Percentiles rank a stretch among this genome's conserved stretches.
Conservation (phyloP, 1,284 basidiomycete species). For the Fomes fomentarius region DNA sequence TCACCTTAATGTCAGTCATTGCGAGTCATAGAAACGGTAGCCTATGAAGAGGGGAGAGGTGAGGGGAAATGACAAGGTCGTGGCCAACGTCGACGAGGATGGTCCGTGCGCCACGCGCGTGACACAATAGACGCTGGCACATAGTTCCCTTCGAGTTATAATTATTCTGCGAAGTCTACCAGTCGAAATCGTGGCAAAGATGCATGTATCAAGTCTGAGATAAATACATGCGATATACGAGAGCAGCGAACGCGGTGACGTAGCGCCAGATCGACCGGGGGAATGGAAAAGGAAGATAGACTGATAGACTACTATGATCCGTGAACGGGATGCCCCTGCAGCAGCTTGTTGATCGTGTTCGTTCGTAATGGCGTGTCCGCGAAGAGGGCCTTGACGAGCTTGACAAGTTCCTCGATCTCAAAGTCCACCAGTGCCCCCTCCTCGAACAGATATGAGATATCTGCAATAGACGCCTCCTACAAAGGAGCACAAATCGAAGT, state of each 20-base stretch:
- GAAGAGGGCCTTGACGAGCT: conserved; percentile 87
- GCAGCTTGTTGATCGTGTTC: conserved; percentile 76
- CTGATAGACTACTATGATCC: conserved; percentile 8
- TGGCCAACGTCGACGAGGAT: background rate
- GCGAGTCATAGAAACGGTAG: conserved; percentile 10
- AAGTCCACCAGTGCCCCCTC: conserved; percentile 93
- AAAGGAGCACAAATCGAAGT: conserved; percentile 16
- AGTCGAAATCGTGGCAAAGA: too few relatives aligned
- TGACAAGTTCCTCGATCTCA: conserved; percentile 80
- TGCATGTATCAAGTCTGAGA: too few relatives aligned
- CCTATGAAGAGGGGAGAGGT: background rate
- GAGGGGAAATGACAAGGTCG: background rate
- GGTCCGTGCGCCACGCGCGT: conserved; percentile 31
- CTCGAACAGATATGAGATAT: conserved; percentile 93
- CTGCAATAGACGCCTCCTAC: conserved; percentile 90
- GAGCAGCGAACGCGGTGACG: background rate
- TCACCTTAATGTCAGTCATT: conserved; percentile 26
- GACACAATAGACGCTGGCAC: too few relatives aligned
- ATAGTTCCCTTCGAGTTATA: too few relatives aligned
- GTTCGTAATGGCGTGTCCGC: conserved; percentile 86
- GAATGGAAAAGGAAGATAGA: too few relatives aligned
- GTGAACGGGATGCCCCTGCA: conserved; percentile 55
- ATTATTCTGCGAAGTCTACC: too few relatives aligned
- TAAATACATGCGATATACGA: too few relatives aligned
- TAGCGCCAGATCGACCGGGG: too few relatives aligned